These are phyloP conservation scores for Dioszegia crocea DNA, from an alignment of 768 basidiomycete genomes.

Conservation along the genomic window DNA sequence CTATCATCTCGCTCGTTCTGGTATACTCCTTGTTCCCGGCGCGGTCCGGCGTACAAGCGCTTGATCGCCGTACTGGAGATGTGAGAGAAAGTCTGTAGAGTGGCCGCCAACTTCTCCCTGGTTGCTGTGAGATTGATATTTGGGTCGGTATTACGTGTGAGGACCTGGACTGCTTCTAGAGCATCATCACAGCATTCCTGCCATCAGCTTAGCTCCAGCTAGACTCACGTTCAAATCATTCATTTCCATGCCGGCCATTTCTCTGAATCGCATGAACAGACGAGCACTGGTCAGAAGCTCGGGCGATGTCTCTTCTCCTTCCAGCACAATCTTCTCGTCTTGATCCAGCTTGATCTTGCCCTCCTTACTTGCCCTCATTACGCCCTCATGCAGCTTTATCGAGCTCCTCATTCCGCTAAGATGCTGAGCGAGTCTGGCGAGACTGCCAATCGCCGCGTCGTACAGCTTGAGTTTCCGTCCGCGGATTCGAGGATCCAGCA, in stretches of 20 bases:
- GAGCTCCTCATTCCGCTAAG: conserved; percentile 82
- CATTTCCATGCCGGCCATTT: conserved; percentile 43
- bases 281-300: conserved; percentile 31
- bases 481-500: conserved; percentile 50
- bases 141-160: conserved; percentile 10
- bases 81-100: conserved; percentile 37
- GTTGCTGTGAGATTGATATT: conserved; percentile 20
- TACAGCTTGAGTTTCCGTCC: conserved; percentile 59
- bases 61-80: conserved; percentile 76
- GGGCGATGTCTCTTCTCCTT: conserved; percentile 8
- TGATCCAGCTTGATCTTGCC: conserved; percentile 27
- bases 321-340: conserved; percentile 12
- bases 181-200: conserved; percentile 31
- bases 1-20: conserved; percentile 9
- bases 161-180: conserved; percentile 32
- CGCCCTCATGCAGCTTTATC: conserved; percentile 74
- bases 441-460: conserved; percentile 76
- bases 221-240: conserved; percentile 39
- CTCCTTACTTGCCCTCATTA: conserved; percentile 58
- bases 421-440: conserved; percentile 90
- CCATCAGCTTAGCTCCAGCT: background rate
- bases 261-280: conserved; percentile 45
- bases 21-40: conserved; percentile 26
- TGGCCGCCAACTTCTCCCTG: conserved; percentile 27
- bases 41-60: conserved; percentile 58